These are phyloP conservation scores for Cruciata laevipes DNA, from an alignment of 257 asterid genomes.

Conservation along the genomic window DNA sequence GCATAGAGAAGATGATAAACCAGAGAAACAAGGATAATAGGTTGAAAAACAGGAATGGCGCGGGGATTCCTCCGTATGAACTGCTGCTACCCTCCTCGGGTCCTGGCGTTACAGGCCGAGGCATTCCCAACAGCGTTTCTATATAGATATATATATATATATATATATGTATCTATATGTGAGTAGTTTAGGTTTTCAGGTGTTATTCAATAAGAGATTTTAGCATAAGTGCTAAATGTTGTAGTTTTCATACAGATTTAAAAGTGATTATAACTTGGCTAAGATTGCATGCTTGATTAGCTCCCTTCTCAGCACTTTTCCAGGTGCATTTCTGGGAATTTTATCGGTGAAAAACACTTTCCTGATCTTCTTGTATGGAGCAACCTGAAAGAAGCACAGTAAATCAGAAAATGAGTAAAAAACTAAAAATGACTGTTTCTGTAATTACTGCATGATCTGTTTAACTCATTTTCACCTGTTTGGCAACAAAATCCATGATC, in stretches of 20 bases:
- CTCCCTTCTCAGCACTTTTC: slow-evolving; percentile 48
- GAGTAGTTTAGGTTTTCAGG: slow-evolving; percentile 7
- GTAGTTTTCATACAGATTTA: not conserved
- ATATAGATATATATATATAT: too few relatives aligned
- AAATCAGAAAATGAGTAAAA: not conserved
- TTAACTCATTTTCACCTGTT: slow-evolving; percentile 24
- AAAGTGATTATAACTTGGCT: slow-evolving; percentile 26
- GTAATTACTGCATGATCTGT: not conserved
- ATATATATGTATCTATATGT: too few relatives aligned
- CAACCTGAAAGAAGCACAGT: slow-evolving; percentile 36
- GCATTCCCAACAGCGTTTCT: slow-evolving; percentile 83
- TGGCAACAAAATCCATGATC: slow-evolving; percentile 43
- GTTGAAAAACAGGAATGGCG: slow-evolving; percentile 68
- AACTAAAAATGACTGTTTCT: not conserved
- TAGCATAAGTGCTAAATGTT: not conserved
- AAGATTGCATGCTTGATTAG: slow-evolving; percentile 31
- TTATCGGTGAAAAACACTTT: slow-evolving; percentile 32
- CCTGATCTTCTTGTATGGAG: slow-evolving; percentile 53
- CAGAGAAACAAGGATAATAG: slow-evolving; percentile 42
- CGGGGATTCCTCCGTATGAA: slow-evolving; percentile 91
- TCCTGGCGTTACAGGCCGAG: slow-evolving; percentile 80
- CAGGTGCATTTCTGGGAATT: slow-evolving; percentile 52
- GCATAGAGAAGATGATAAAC: slow-evolving; percentile 58
- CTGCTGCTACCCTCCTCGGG: slow-evolving; percentile 66
- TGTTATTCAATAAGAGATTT: not conserved